Conservation (phyloP, 352 stramenopile species). For the Globisporangium radiosum region DNA sequence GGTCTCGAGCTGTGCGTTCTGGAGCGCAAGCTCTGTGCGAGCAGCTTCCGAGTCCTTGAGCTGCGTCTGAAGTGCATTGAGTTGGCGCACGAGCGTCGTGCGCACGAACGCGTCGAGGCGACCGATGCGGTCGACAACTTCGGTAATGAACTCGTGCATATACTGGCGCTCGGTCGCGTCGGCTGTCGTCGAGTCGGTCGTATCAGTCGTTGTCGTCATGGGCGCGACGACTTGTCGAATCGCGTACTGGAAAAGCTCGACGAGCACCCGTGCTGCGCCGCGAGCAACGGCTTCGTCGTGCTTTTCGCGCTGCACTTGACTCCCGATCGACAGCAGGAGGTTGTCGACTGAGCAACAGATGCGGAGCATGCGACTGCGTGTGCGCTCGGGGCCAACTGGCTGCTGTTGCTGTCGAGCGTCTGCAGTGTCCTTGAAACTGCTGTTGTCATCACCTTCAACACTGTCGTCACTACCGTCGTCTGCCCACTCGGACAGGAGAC, state of each 20-base stretch:
- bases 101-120: slow-evolving; percentile 34
- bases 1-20: slow-evolving; percentile 26
- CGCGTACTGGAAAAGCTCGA: slow-evolving; percentile 41
- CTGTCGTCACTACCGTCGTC: slow-evolving; percentile 21
- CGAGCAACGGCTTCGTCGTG: slow-evolving; percentile 33
- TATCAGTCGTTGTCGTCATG: background rate
- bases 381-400: slow-evolving; percentile 23
- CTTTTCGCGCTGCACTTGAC: slow-evolving; percentile 45
- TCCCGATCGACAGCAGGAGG: slow-evolving; percentile 42
- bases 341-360: slow-evolving; percentile 69
- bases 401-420: slow-evolving; percentile 8
- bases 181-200: no score
- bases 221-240: slow-evolving; percentile 33
- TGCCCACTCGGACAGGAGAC: slow-evolving; percentile 24
- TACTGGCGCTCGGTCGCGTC: slow-evolving; percentile 25
- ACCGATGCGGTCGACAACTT: slow-evolving; percentile 31
- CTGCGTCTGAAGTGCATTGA: slow-evolving; percentile 12
- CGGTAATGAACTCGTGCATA: slow-evolving; percentile 32
- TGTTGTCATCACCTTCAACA: slow-evolving; percentile 11
- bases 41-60: slow-evolving; percentile 13
- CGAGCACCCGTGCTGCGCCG: slow-evolving; percentile 32
- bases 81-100: slow-evolving; percentile 24
- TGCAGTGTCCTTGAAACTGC: slow-evolving; percentile 13
- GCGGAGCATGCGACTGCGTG: slow-evolving; percentile 47
- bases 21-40: slow-evolving; percentile 5